These are phyloP conservation scores for Termitomyces sp. DNA, from an alignment of 768 basidiomycete genomes.

Conservation along the genomic window DNA sequence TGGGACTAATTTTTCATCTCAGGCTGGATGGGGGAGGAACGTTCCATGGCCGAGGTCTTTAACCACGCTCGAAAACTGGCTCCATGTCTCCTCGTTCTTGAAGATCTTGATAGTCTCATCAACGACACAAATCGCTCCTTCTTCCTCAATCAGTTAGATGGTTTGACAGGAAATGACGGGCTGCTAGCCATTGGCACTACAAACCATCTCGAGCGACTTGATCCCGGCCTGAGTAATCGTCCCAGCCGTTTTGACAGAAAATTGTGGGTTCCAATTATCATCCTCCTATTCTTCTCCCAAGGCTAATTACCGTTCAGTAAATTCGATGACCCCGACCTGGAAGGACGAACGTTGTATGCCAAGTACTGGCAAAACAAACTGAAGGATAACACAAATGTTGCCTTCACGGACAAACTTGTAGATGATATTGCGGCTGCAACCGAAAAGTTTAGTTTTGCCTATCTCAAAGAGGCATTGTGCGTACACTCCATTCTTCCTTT, in stretches of 20 bases:
- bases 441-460: slow-evolving; percentile 77
- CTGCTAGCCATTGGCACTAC: slow-evolving; percentile 77
- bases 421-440: slow-evolving; percentile 60
- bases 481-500: slow-evolving; percentile 27
- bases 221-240: slow-evolving; percentile 71
- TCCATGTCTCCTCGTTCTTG: slow-evolving; percentile 64
- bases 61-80: slow-evolving; percentile 66
- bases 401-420: slow-evolving; percentile 66
- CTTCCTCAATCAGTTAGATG: slow-evolving; percentile 87
- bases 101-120: slow-evolving; percentile 73
- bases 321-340: slow-evolving; percentile 68
- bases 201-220: slow-evolving; percentile 81
- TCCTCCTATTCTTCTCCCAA: neutral
- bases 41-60: slow-evolving; percentile 67
- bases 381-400: slow-evolving; percentile 53
- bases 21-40: slow-evolving; percentile 66
- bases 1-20: neutral
- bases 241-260: slow-evolving; percentile 88
- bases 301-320: slow-evolving; percentile 35
- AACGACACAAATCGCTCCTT: slow-evolving; percentile 77
- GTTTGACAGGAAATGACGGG: slow-evolving; percentile 77
- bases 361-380: slow-evolving; percentile 84
- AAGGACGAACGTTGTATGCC: slow-evolving; percentile 66
- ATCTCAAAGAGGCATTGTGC: slow-evolving; percentile 88
- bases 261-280: slow-evolving; percentile 50